Evolutionary conservation across 306 rosid genomes (phyloP), one percentile per base, ranked within the genome.

Genomic region (Acacia crassicarpa): DNA sequence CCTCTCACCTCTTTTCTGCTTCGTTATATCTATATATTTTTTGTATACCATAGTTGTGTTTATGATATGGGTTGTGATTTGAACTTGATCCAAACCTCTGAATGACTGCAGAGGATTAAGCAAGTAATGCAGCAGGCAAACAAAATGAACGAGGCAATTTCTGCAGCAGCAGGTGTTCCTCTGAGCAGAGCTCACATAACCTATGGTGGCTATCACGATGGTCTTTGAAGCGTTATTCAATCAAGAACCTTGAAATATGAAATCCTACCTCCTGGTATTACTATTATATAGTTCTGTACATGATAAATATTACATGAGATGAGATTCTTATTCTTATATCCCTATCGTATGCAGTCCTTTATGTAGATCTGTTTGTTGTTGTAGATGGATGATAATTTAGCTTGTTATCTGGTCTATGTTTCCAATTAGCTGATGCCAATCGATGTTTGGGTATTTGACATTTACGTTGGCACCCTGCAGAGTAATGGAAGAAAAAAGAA

Each of bases 141-240:
- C 76, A 87, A 83, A 66, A 58, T 85, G 76, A 89, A 91, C 49
- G 94, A 84, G 46, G 89, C 89, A 41, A 82, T 84, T n/a, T 71
- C 91, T 66, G 84, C 89, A 56, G 88, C 51, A 30, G 79, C 88
- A 72, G 93, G 86, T 22, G 80, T 86, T 56, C 87, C 89, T 54
- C 80, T 86, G 23, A 75, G 43, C 82, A 81, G 82, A 77, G 94
- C 92, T 67, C 92, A 85, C 25, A 83, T 87, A 23, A 85, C 94
- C 44, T 75, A 4, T 73, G 92, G 94, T 33, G 94, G 92, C 68
- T 84, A 81, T 86, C 86, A 84, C 58, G 85, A 81, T 40, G 86
- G 75, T 46, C 81, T 85, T 6, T 84, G 48, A 80, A 79, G 76
- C 54, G 44, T 8, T 63, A 3, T 9, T 63, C n/a, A 20, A 17